These are phyloP conservation scores for Aspergillus sp. DNA, from an alignment of 2,329 filamentous ascomycete genomes.

Conservation along the genomic window DNA sequence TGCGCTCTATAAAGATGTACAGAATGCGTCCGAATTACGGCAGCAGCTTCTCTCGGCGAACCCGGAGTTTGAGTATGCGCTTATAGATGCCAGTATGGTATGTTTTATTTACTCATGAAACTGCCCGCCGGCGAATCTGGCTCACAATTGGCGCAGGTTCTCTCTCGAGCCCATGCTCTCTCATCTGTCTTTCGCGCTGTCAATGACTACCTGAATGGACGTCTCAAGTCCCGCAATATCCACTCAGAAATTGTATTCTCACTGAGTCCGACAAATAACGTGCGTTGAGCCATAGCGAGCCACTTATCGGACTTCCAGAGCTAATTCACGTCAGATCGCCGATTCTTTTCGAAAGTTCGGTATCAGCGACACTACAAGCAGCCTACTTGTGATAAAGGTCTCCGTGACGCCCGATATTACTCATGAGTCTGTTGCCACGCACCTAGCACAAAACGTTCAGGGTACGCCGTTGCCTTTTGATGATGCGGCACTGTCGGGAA, in stretches of 20 bases:
- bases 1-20: constrained; percentile 71
- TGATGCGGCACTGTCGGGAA: constrained; percentile 60
- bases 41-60: constrained; percentile 85
- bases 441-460: constrained; percentile 63
- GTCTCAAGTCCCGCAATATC: constrained; percentile 77
- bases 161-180: constrained; percentile 71
- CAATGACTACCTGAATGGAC: constrained; percentile 60
- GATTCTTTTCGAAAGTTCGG: constrained; percentile 90
- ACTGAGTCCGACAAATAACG: constrained; percentile 80
- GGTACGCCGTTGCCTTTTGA: constrained; percentile 61
- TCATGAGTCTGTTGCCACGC: constrained; percentile 53
- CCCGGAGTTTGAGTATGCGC: constrained; percentile 83
- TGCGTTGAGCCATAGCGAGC: constrained; percentile 39
- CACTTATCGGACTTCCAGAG: background rate
- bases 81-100: constrained; percentile 82
- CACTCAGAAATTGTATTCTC: constrained; percentile 86
- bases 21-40: constrained; percentile 76
- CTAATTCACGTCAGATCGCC: constrained; percentile 64
- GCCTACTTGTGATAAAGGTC: constrained; percentile 81
- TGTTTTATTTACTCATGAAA: constrained; percentile 20
- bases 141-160: constrained; percentile 51
- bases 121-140: background rate
- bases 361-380: constrained; percentile 67
- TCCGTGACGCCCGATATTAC: constrained; percentile 52
- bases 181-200: constrained; percentile 77